Evolutionary conservation across 345 rosid genomes (phyloP).

Genomic region (Eutrema heterophyllum): DNA sequence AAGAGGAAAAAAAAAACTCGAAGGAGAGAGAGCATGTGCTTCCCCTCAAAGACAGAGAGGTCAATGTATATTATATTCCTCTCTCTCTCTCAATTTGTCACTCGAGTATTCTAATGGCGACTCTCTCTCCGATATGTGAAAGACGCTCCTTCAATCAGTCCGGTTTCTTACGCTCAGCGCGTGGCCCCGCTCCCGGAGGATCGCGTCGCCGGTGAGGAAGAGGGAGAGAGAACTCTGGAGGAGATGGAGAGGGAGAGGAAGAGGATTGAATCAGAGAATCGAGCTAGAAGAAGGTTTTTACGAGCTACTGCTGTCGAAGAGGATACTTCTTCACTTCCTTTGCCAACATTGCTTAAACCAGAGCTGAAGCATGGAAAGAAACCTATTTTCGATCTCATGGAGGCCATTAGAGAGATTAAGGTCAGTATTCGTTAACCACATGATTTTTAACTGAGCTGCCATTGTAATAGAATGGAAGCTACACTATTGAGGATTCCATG

Average conservation of each 20-base stretch:
- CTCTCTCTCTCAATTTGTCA: background rate
- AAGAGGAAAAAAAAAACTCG: conserved; percentile 17
- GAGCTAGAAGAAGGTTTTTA: conserved; percentile 32
- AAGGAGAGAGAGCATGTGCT: conserved; percentile 40
- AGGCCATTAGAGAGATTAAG: conserved; percentile 85
- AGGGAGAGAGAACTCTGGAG: conserved; percentile 21
- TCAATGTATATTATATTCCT: conserved; percentile 49
- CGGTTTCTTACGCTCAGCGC: conserved; percentile 66
- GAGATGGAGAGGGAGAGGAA: conserved; percentile 40
- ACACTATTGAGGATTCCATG: background rate
- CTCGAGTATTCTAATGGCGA: conserved; percentile 20
- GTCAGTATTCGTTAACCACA: conserved; percentile 33
- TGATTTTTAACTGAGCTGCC: background rate
- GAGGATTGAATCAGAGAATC: conserved; percentile 36
- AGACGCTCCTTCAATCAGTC: conserved; percentile 47
- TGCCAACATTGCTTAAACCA: conserved; percentile 59
- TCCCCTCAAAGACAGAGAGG: conserved; percentile 45
- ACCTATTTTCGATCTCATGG: conserved; percentile 65
- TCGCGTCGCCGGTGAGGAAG: conserved; percentile 30
- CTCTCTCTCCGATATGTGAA: conserved; percentile 52
- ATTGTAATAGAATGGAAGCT: background rate
- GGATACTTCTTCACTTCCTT: conserved; percentile 47
- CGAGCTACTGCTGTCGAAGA: conserved; percentile 39
- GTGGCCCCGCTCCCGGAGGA: conserved; percentile 91
- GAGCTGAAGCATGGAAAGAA: conserved; percentile 52